phyloP scores from a whole-genome alignment of 345 rosid genomes.

The Kandelia obovata region DNA sequence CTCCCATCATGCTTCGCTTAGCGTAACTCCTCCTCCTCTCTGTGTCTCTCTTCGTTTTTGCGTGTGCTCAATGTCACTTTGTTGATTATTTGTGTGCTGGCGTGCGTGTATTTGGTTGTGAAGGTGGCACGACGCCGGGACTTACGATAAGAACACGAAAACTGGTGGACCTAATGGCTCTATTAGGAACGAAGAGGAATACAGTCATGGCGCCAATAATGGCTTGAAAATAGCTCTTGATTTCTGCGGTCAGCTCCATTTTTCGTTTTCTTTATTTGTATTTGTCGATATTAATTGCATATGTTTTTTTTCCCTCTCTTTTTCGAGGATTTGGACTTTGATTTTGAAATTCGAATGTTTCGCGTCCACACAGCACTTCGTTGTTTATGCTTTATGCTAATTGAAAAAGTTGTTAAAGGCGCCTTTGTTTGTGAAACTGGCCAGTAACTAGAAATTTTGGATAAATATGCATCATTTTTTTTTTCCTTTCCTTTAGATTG shows the following conservation, averaged over 20 bases:
- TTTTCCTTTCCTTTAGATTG: no score
- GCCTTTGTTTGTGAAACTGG: no score
- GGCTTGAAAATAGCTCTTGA: conserved; percentile 81
- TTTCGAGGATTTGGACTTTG: background rate
- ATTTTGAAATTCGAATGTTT: background rate
- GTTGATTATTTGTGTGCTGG: background rate
- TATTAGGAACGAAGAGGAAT: conserved; percentile 80
- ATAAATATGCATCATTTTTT: no score
- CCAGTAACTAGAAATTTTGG: no score
- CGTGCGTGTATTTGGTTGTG: conserved; percentile 6
- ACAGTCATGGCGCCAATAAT: conserved; percentile 61
- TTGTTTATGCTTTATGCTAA: background rate
- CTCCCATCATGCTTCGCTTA: conserved; percentile 95
- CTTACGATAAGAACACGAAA: conserved; percentile 69
- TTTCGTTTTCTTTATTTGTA: background rate
- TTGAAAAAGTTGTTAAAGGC: no score
- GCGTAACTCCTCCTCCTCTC: conserved; percentile 46
- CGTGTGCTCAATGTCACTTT: background rate
- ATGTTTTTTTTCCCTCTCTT: background rate
- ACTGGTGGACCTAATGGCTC: conserved; percentile 95
- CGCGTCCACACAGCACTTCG: background rate
- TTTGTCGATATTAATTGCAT: background rate
- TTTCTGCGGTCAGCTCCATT: conserved; percentile 58
- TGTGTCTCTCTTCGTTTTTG: no score
- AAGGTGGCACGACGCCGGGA: conserved; percentile 98